phyloP scores from a whole-genome alignment of 2,329 filamentous ascomycete genomes.

The Acrocalymma vagum region DNA sequence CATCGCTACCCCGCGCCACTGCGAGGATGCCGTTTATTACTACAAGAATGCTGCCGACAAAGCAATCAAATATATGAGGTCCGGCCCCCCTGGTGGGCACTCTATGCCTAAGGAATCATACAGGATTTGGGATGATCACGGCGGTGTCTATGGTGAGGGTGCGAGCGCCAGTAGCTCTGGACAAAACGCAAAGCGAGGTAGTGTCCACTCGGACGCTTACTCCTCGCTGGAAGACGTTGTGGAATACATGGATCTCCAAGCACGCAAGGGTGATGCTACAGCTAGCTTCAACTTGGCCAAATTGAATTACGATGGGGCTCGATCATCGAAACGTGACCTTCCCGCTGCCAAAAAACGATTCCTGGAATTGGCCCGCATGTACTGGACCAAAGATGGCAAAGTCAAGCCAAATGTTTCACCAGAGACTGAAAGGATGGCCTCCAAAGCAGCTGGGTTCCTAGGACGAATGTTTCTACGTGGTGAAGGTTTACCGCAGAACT shows the following conservation, averaged over 20 bases:
- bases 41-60: conserved; percentile 96
- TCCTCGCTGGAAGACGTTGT: conserved; percentile 92
- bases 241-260: conserved; percentile 91
- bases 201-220: conserved; percentile 79
- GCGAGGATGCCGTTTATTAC: conserved; percentile 83
- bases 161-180: conserved; percentile 91
- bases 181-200: conserved; percentile 77
- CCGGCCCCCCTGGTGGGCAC: conserved; percentile 89
- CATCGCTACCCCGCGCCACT: conserved; percentile 85
- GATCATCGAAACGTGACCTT: conserved; percentile 76
- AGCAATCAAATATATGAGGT: conserved; percentile 85
- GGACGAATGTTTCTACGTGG: conserved; percentile 90
- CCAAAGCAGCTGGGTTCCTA: conserved; percentile 85
- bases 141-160: conserved; percentile 94
- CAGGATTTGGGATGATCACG: conserved; percentile 87
- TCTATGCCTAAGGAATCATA: conserved; percentile 80
- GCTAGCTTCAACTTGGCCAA: conserved; percentile 87
- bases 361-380: conserved; percentile 77
- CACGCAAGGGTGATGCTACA: conserved; percentile 86
- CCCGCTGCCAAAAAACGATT: conserved; percentile 82
- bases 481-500: conserved; percentile 83
- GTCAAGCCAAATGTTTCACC: conserved; percentile 73
- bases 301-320: conserved; percentile 87
- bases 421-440: conserved; percentile 78
- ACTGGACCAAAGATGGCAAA: conserved; percentile 84